These are phyloP conservation scores for Leishmania arabica DNA, from an alignment of 208 protist genomes.

Conservation along the genomic window DNA sequence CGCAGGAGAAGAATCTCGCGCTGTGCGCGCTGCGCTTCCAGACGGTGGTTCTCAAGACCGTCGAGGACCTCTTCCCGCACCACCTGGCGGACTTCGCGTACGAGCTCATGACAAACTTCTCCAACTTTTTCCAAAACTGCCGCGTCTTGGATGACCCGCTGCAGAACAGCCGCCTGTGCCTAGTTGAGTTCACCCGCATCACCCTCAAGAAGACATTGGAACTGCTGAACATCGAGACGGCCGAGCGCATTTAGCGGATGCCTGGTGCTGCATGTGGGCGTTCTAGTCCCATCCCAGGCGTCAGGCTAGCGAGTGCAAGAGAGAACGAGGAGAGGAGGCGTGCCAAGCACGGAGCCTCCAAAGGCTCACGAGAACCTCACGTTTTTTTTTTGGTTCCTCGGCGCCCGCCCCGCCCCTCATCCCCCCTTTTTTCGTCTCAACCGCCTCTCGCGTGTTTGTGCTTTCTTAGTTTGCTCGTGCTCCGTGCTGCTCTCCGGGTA, in stretches of 20 bases:
- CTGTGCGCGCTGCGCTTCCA: slow-evolving; percentile 89
- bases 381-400: not conserved
- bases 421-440: not conserved
- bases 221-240: slow-evolving; percentile 93
- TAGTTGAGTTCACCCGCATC: slow-evolving; percentile 89
- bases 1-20: slow-evolving; percentile 86
- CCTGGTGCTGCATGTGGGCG: not conserved
- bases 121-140: slow-evolving; percentile 96
- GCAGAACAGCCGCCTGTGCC: slow-evolving; percentile 89
- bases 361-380: not conserved
- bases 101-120: slow-evolving; percentile 93
- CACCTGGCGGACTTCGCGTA: slow-evolving; percentile 97
- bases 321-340: not conserved
- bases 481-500: not conserved
- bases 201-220: slow-evolving; percentile 92
- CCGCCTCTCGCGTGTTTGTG: not conserved
- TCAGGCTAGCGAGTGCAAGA: not conserved
- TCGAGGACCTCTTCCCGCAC: slow-evolving; percentile 93
- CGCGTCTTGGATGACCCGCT: slow-evolving; percentile 81
- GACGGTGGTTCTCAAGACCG: slow-evolving; percentile 84
- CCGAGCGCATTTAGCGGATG: slow-evolving; percentile 71
- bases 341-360: not conserved
- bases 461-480: slow-evolving; percentile 13
- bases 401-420: not conserved
- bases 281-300: not conserved